Evolutionary conservation across 2,329 filamentous ascomycete species (phyloP).

Genomic region (Cladosporium sp.): DNA sequence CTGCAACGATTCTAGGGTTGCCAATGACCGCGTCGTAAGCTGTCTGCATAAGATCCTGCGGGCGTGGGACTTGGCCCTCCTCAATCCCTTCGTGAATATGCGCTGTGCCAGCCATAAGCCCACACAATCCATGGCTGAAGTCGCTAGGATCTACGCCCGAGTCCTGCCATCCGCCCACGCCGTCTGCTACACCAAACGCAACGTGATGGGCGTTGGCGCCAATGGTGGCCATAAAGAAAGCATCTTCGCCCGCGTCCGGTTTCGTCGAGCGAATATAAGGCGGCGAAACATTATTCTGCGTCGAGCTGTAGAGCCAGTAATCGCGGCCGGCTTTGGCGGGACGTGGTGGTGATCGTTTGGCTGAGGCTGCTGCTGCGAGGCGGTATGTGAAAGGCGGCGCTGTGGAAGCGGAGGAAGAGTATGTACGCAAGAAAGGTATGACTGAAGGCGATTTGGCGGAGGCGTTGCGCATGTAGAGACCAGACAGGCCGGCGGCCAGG

Average conservation of each 20-base stretch:
- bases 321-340: conserved; percentile 50
- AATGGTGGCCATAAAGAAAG: conserved; percentile 85
- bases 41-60: conserved; percentile 69
- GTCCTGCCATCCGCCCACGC: conserved; percentile 92
- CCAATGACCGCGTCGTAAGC: conserved; percentile 79
- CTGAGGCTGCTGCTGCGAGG: conserved; percentile 33
- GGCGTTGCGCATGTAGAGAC: conserved; percentile 10
- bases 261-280: conserved; percentile 41
- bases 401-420: conserved; percentile 1
- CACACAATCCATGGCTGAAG: conserved; percentile 90
- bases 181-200: conserved; percentile 86
- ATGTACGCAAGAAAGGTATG: conserved; percentile 4
- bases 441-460: conserved; percentile 4
- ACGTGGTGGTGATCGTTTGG: conserved; percentile 31
- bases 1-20: conserved; percentile 70
- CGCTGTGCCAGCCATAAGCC: conserved; percentile 69
- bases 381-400: conserved; percentile 32
- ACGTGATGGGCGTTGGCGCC: conserved; percentile 63
- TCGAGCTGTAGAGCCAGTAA: conserved; percentile 32
- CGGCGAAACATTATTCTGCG: conserved; percentile 40
- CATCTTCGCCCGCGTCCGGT: conserved; percentile 83
- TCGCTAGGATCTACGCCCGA: conserved; percentile 90
- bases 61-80: conserved; percentile 31
- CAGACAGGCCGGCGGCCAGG: conserved; percentile 13
- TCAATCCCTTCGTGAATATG: conserved; percentile 39